Conservation (phyloP, 371 early-diverging fungal species). For the Mucor velutinosus region DNA sequence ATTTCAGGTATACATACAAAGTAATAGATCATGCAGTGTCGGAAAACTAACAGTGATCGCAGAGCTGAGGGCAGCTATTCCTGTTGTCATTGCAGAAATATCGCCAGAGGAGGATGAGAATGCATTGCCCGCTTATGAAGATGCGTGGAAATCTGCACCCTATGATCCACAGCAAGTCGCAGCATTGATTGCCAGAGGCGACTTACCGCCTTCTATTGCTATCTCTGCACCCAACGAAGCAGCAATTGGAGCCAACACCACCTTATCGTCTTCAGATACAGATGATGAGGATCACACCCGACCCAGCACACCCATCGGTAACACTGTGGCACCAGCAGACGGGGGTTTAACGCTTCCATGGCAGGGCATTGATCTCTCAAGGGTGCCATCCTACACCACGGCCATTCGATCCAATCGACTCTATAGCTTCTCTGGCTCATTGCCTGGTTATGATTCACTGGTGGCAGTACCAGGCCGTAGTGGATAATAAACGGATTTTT, state of each 20-base stretch:
- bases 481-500: neutral
- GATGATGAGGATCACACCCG: conserved; percentile 59
- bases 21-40: no score
- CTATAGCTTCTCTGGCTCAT: conserved; percentile 42
- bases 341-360: conserved; percentile 38
- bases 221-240: conserved; percentile 81
- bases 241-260: conserved; percentile 80
- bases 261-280: conserved; percentile 68
- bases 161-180: conserved; percentile 40
- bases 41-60: neutral
- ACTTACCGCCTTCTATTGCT: conserved; percentile 41
- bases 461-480: conserved; percentile 29
- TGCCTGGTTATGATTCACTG: conserved; percentile 44
- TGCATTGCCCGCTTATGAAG: conserved; percentile 49
- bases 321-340: conserved; percentile 22
- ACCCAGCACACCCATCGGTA: conserved; percentile 71
- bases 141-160: conserved; percentile 51
- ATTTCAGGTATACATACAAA: conserved; percentile 55
- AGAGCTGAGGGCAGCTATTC: conserved; percentile 52
- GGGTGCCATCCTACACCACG: conserved; percentile 47
- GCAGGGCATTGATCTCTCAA: conserved; percentile 51
- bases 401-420: conserved; percentile 45
- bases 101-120: conserved; percentile 44
- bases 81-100: conserved; percentile 38
- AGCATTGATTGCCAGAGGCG: conserved; percentile 34